phyloP scores from a whole-genome alignment of 23 red algal genomes.

The Gracilaria vermiculophylla region DNA sequence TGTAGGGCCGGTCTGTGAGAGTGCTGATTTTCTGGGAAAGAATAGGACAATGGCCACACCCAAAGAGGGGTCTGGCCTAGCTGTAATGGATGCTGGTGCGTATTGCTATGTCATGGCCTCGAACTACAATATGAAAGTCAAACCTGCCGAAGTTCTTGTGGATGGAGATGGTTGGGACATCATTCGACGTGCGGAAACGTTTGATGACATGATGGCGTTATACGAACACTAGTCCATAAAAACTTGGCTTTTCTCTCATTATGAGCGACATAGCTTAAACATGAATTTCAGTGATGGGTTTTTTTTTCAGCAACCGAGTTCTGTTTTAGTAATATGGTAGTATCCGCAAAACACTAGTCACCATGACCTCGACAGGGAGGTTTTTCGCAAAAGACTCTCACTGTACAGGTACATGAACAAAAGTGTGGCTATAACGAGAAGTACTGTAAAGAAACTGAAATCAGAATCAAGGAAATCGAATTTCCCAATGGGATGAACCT shows the following conservation, averaged over 20 bases:
- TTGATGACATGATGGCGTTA: constrained; percentile 77
- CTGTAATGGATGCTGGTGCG: constrained; percentile 88
- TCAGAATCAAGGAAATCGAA: constrained; percentile 47
- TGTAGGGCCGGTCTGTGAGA: constrained; percentile 94
- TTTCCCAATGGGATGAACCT: constrained; percentile 38
- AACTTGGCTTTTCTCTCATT: too few relatives aligned
- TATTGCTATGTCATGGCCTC: constrained; percentile 94
- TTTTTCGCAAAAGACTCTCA: background rate
- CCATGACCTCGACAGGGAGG: constrained; percentile 35
- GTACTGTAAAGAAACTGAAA: constrained; percentile 29
- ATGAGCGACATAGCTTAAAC: too few relatives aligned
- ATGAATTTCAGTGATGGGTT: background rate
- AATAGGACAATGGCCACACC: constrained; percentile 73
- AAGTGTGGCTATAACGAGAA: constrained; percentile 17
- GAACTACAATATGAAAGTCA: constrained; percentile 96
- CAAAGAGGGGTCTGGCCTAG: constrained; percentile 78
- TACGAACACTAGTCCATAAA: constrained; percentile 41
- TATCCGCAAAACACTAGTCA: background rate
- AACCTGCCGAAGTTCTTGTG: constrained; percentile 86
- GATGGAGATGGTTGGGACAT: constrained; percentile 77
- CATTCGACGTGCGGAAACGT: constrained; percentile 81
- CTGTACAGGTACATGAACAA: constrained; percentile 11
- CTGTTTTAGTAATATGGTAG: background rate
- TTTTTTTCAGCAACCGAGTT: background rate
- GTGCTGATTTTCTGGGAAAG: constrained; percentile 93